A percentile compares a stretch with the other conserved stretches of the same genome.
These are phyloP conservation scores for Dactylella cylindrospora DNA, from an alignment of 2,329 filamentous ascomycete genomes.

Conservation along the genomic window DNA sequence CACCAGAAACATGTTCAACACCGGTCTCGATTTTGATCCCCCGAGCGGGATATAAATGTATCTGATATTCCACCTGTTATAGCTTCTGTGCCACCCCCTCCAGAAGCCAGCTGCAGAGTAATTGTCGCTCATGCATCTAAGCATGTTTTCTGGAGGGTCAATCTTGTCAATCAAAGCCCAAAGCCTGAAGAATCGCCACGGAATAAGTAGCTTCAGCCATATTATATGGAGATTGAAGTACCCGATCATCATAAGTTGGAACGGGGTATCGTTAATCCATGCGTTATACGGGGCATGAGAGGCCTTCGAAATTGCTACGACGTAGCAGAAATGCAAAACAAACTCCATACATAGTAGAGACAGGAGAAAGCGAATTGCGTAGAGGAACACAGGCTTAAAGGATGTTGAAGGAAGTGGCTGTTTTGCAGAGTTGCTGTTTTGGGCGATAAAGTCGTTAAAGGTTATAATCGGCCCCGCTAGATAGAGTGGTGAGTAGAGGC, in stretches of 20 bases:
- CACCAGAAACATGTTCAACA: constrained; percentile 76
- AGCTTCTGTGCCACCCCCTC: constrained; percentile 93
- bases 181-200: constrained; percentile 98
- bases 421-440: constrained; percentile 53
- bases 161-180: constrained; percentile 89
- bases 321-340: constrained; percentile 87
- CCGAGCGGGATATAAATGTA: constrained; percentile 94
- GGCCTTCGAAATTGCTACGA: constrained; percentile 84
- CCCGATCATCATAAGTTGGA: constrained; percentile 84
- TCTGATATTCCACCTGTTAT: constrained; percentile 89
- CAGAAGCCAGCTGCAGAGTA: constrained; percentile 89
- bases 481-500: constrained; percentile 89
- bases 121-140: constrained; percentile 93
- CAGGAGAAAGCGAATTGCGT: constrained; percentile 78
- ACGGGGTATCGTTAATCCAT: constrained; percentile 81
- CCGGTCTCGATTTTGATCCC: constrained; percentile 64
- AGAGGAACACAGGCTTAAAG: constrained; percentile 69
- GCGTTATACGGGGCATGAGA: constrained; percentile 59
- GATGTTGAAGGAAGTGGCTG: constrained; percentile 64
- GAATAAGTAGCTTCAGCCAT: constrained; percentile 94
- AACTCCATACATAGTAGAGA: constrained; percentile 86
- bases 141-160: constrained; percentile 97
- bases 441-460: constrained; percentile 96
- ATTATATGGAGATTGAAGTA: constrained; percentile 97
- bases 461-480: constrained; percentile 90